Evolutionary conservation across 2,329 filamentous ascomycete genomes (phyloP), one percentile per base, ranked within the genome.

Genomic region (Clarireedia sp.): DNA sequence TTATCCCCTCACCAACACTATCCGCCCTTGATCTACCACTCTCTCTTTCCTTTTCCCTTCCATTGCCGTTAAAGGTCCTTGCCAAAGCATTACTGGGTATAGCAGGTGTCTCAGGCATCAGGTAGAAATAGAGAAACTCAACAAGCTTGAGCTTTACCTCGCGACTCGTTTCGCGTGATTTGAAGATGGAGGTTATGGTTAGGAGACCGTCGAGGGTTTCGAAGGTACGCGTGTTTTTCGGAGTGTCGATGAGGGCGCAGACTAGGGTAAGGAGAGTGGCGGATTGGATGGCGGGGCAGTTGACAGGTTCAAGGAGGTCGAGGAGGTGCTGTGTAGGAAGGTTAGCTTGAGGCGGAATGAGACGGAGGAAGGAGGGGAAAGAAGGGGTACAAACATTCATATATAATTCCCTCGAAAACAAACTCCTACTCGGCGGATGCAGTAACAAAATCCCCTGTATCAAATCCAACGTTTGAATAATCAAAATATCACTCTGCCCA

Each of bases 71-170:
- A 78, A 67, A 2, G 75, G 76, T 57, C 72, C 71, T 49, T 71
- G 72, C 50, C 70, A 69, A 19, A 71, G 73, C 58, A 78, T 74
- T 59, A 73, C 72, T 33, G 5, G 80, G 78, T 59, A 79, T 78
- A 19, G 78, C 74, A 45, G 79, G 84, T 0, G 81, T 82, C 73
- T 99, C 94, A 50, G 92, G 91, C 86, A 97, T 96, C 64, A 99
- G 85, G 72, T 97, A 99, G 72, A 97, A 97, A 76, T 97, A 97
- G 51, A 99, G 75, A 69, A 97, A 97, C 71, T 97, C 94, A 63
- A 96, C 86, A n/a, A 95, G 82, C 71, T 95, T 94, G 68, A 96
- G 81, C 75, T 96, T 96, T 62, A 97, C 91, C 65, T 92, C 89
- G 59, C 90, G 84, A 23, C 84, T 84, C 3, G 92, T 96, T 62